A percentile compares a stretch with the other conserved stretches of the same genome.
Evolutionary conservation across 2,329 filamentous ascomycete species (phyloP).

Genomic region (Cercospora zeae-maydis): DNA sequence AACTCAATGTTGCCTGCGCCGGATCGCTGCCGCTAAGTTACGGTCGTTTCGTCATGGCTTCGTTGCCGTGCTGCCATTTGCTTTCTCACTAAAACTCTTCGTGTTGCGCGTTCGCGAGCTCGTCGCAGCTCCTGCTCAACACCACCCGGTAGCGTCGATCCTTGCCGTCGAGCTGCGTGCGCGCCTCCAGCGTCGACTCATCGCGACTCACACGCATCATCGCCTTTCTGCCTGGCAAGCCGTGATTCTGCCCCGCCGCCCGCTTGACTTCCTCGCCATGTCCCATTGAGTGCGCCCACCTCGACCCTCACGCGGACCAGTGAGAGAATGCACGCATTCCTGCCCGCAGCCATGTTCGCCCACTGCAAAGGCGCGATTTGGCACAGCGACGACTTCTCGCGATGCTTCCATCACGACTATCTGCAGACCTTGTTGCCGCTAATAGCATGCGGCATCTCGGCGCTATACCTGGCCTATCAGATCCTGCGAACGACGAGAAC

Average conservation of each 20-base stretch:
- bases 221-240: not conserved
- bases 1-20: not conserved
- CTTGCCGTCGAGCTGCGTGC: constrained; percentile 6
- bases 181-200: constrained; percentile 2
- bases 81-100: constrained; percentile 3
- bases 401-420: constrained; percentile 65
- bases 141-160: constrained; percentile 1
- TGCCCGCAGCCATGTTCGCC: constrained; percentile 42
- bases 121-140: not conserved
- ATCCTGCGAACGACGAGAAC: constrained; percentile 45
- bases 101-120: constrained; percentile 2
- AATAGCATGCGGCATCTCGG: constrained; percentile 64
- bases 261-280: constrained; percentile 8
- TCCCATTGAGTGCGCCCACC: constrained; percentile 7
- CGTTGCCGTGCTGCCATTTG: constrained; percentile 4
- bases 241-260: not conserved
- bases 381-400: constrained; percentile 59
- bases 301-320: not conserved
- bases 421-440: constrained; percentile 78
- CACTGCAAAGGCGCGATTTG: constrained; percentile 58
- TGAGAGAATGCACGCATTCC: not conserved
- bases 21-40: not conserved
- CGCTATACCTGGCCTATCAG: constrained; percentile 62
- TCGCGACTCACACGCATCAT: constrained; percentile 1
- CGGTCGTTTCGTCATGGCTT: constrained; percentile 3